These are phyloP conservation scores for Zangia roseola DNA, from an alignment of 768 basidiomycete species.

Conservation along the genomic window DNA sequence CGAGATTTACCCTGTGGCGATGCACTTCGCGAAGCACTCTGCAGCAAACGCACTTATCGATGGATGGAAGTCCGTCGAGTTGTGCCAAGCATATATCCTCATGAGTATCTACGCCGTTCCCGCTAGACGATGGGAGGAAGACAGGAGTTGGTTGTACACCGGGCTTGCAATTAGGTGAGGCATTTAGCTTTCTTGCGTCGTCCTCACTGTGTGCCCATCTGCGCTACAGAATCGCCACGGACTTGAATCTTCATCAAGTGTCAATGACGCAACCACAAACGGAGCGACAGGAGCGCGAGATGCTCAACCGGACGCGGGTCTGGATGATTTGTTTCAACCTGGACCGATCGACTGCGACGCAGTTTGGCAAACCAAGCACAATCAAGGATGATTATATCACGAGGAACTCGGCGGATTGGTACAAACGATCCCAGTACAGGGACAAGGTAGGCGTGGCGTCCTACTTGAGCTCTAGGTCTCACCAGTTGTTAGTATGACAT, in stretches of 20 bases:
- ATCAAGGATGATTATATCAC: slow-evolving; percentile 84
- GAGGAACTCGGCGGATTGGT: slow-evolving; percentile 73
- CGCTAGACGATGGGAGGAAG: slow-evolving; percentile 84
- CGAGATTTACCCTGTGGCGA: slow-evolving; percentile 82
- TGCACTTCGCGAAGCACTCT: slow-evolving; percentile 85
- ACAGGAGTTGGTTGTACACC: slow-evolving; percentile 86
- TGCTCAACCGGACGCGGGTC: slow-evolving; percentile 79
- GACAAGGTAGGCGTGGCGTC: slow-evolving; percentile 40
- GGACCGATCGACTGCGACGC: slow-evolving; percentile 83
- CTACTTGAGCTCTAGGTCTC: not conserved
- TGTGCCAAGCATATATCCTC: slow-evolving; percentile 89
- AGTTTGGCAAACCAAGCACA: slow-evolving; percentile 87
- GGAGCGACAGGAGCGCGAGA: slow-evolving; percentile 78
- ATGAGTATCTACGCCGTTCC: slow-evolving; percentile 82
- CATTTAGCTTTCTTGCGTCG: not conserved
- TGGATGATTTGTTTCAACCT: slow-evolving; percentile 92
- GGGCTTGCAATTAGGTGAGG: slow-evolving; percentile 77
- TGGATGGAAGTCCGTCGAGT: slow-evolving; percentile 82
- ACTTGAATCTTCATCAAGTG: slow-evolving; percentile 79
- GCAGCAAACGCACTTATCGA: slow-evolving; percentile 80
- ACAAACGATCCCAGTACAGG: slow-evolving; percentile 64
- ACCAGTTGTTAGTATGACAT: slow-evolving; percentile 56
- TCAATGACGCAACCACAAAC: slow-evolving; percentile 58
- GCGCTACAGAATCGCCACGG: slow-evolving; percentile 70
- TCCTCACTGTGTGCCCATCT: not conserved